Evolutionary conservation across 2,329 filamentous ascomycete species (phyloP).

Genomic region (Nemania bipapillata): DNA sequence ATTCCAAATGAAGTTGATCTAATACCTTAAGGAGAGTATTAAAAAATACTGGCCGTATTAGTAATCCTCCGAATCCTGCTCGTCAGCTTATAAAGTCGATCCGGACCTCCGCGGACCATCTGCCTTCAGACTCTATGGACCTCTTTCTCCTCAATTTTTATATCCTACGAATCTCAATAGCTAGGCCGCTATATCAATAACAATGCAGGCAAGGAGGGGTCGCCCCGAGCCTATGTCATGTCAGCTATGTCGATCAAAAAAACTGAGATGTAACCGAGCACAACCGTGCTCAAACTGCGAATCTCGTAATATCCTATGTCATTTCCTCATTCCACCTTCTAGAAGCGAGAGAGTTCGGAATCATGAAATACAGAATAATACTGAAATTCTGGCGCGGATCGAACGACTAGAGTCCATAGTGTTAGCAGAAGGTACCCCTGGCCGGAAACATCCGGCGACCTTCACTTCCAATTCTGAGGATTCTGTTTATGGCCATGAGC

Average conservation of each 20-base stretch:
- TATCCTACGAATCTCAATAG: not conserved
- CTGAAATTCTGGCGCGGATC: slow-evolving; percentile 36
- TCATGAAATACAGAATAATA: not conserved
- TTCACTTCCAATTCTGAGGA: slow-evolving; percentile 4
- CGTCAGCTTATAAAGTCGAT: not conserved
- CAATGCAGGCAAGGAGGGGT: slow-evolving; percentile 35
- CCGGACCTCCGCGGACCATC: slow-evolving; percentile 5
- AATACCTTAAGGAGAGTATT: not conserved
- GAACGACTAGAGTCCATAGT: slow-evolving; percentile 41
- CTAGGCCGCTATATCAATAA: not conserved
- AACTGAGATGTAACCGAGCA: slow-evolving; percentile 39
- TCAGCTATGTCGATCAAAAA: slow-evolving; percentile 41
- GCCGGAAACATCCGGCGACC: not conserved
- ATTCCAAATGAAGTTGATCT: not conserved
- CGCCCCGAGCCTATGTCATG: slow-evolving; percentile 40
- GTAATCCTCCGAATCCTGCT: slow-evolving; percentile 4
- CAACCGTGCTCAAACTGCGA: slow-evolving; percentile 42
- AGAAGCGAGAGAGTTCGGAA: slow-evolving; percentile 13
- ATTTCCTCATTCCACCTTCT: slow-evolving; percentile 35
- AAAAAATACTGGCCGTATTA: not conserved
- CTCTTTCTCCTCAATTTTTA: slow-evolving; percentile 12
- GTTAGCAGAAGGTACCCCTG: slow-evolving; percentile 14
- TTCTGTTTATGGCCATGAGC: not conserved
- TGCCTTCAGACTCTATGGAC: slow-evolving; percentile 30
- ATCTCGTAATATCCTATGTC: slow-evolving; percentile 34